Base-by-base conservation (phyloP, 192 early-diverging fungal species). In the Cladochytrium replicatum region DNA sequence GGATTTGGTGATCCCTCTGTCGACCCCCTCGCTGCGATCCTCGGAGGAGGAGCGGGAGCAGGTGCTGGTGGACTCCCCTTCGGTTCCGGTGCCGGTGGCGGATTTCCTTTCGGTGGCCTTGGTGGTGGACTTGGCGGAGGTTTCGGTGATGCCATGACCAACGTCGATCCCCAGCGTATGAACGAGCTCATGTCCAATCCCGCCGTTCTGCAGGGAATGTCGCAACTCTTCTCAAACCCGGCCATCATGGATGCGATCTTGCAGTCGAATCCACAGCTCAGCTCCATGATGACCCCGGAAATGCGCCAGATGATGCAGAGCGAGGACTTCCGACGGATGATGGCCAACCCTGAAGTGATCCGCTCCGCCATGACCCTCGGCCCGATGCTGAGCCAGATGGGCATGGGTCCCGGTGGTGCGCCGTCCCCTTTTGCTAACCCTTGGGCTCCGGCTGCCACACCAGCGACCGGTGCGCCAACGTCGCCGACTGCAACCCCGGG, bases 101-200 rank as follows among this genome's bases (percentile, higher is more conserved):
- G 57, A 1, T 50, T 69, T 47, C 74, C 66, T 7, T n/a, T n/a
- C n/a, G n/a, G n/a, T n/a, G 73, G 71, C 3, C 67, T 72, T 56
- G 75, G 71, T 2, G n/a, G n/a, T n/a, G 71, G 62, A 34, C n/a
- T n/a, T n/a, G 74, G 70, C n/a, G 83, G 77, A 0, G 57, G 68
- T 43, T 72, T 69, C 0, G 74, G 68, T 4, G 56, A 43, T 9
- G n/a, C n/a, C n/a, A n/a, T n/a, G n/a, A n/a, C n/a, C n/a, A n/a
- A n/a, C n/a, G n/a, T n/a, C n/a, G 52, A 52, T 37, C 48, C 64
- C 1, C 25, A 32, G 21, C 43, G 54, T 31, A 42, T 69, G 60
- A 72, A 75, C 47, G 69, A 78, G 46, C 76, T 97, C 69, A 57
- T 94, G 56, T 69, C 74, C 41, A 92, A 98, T 64, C 94, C 94